A percentile compares a stretch with the other conserved stretches of the same genome.
phyloP scores from a whole-genome alignment of 1,139 yeast species.

The Diutina siamensis region DNA sequence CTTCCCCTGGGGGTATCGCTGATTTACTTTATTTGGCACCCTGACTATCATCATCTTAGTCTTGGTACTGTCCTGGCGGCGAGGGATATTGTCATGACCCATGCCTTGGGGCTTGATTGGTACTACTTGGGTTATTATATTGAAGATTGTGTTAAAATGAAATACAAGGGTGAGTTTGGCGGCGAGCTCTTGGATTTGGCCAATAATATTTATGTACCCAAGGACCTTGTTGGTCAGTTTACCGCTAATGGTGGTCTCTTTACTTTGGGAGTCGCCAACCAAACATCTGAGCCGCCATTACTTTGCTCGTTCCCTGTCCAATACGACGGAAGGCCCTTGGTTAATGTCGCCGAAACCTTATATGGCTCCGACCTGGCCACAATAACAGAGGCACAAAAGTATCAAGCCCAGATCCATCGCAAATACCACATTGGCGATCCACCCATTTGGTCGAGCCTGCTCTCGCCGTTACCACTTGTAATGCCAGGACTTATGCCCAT shows the following conservation, averaged over 20 bases:
- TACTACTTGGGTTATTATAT: slow-evolving; percentile 73
- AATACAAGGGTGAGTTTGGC: slow-evolving; percentile 68
- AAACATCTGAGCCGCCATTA: background rate
- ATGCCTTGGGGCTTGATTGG: slow-evolving; percentile 29
- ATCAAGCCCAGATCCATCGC: slow-evolving; percentile 13
- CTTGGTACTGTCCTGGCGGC: slow-evolving; percentile 73
- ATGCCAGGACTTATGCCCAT: slow-evolving; percentile 23
- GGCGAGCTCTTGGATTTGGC: slow-evolving; percentile 55
- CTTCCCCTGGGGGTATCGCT: slow-evolving; percentile 72
- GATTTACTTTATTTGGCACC: slow-evolving; percentile 85
- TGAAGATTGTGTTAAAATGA: slow-evolving; percentile 73
- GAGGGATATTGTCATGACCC: slow-evolving; percentile 50
- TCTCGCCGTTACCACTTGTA: slow-evolving; percentile 9
- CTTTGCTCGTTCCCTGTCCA: background rate
- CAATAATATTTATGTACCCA: slow-evolving; percentile 32
- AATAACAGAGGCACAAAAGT: slow-evolving; percentile 15
- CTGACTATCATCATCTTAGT: slow-evolving; percentile 58
- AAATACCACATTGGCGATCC: slow-evolving; percentile 19
- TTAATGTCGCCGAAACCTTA: slow-evolving; percentile 20
- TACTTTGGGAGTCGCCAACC: background rate
- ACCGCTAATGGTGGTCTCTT: slow-evolving; percentile 33
- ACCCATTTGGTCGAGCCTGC: slow-evolving; percentile 9
- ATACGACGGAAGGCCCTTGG: background rate
- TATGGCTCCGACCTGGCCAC: slow-evolving; percentile 19
- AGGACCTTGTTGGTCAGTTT: slow-evolving; percentile 21